Base-by-base conservation (phyloP, 2,329 filamentous ascomycete species). In the Aspergillus sp. region DNA sequence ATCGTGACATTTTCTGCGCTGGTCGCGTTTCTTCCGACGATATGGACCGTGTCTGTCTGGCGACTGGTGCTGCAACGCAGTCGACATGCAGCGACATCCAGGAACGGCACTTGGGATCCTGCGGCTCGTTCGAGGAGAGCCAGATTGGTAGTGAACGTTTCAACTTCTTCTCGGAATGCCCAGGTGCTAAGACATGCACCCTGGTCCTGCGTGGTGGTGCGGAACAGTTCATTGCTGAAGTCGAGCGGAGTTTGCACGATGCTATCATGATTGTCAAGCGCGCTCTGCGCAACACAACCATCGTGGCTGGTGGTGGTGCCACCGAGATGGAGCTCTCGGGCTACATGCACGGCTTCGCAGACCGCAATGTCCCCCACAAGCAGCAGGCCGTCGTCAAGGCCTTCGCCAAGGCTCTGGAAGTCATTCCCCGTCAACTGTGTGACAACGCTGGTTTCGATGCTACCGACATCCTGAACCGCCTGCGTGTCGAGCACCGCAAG, bases 191-290 rank as follows among this genome's bases (percentile, higher is more conserved):
- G 80, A 97, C 93, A 1, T 98, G 93, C 79, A 98, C 93, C 7
- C 78, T 98, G 17, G 84, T 98, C 37, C 84, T 98, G 54, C 88
- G 93, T 65, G 93, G 93, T 63, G 93, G 93, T 56, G 93, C 93
- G 32, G 93, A 98, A 76, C 93, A 98, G 70, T 98, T 98, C 74
- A 98, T 98, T 61, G 93, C 93, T 49, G 93, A 98, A 71, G 93
- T 96, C 1, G 93, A 98, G 77, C 88, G 93, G 55, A 95, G 89
- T 66, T 81, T 98, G 57, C 93, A 98, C 77, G 93, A 98, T 64
- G 93, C 93, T 60, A 97, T 98, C 73, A 98, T 98, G 93, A 95
- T 98, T 63, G 93, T 98, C 66, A 97, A 97, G 82, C 90, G 94
- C 53, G 89, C 93, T 23, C 89, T 97, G 71, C 89, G 88, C 76